Percentiles rank a stretch among this genome's conserved stretches.
phyloP scores from a whole-genome alignment of 164 flowering plant genomes.

The Echeveria elegans region DNA sequence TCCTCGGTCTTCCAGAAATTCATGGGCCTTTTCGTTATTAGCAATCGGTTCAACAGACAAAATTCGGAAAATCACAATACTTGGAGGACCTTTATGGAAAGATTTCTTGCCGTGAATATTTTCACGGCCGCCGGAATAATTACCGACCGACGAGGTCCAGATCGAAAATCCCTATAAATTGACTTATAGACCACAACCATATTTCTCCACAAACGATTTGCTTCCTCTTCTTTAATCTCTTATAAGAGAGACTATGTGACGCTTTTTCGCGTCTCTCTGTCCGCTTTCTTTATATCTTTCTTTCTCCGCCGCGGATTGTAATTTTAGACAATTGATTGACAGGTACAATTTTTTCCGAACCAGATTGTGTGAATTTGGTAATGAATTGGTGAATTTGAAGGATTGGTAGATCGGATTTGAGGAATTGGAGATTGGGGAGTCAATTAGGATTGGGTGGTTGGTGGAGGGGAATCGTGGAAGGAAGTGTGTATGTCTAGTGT shows the following conservation, averaged over 20 bases:
- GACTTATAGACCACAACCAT: conserved; percentile 12
- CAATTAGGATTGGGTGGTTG: too few relatives aligned
- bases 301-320: conserved; percentile 1
- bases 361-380: neutral
- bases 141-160: conserved; percentile 18
- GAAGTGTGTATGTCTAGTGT: neutral
- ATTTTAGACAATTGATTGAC: neutral
- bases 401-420: neutral
- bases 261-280: conserved; percentile 6
- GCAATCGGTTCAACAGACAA: neutral
- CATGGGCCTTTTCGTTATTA: neutral
- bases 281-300: conserved; percentile 6
- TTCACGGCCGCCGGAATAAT: conserved; percentile 29
- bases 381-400: neutral
- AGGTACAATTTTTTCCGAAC: conserved; percentile 25
- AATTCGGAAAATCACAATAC: too few relatives aligned
- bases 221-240: conserved; percentile 21
- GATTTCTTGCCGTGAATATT: conserved; percentile 7
- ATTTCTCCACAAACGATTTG: conserved; percentile 15
- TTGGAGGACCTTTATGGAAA: neutral
- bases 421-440: too few relatives aligned
- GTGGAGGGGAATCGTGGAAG: neutral
- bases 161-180: conserved; percentile 53
- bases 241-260: conserved; percentile 8
- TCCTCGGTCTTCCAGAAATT: neutral